Evolutionary conservation across 805 yeast genomes (phyloP).

Genomic region (Starmerella floricola): DNA sequence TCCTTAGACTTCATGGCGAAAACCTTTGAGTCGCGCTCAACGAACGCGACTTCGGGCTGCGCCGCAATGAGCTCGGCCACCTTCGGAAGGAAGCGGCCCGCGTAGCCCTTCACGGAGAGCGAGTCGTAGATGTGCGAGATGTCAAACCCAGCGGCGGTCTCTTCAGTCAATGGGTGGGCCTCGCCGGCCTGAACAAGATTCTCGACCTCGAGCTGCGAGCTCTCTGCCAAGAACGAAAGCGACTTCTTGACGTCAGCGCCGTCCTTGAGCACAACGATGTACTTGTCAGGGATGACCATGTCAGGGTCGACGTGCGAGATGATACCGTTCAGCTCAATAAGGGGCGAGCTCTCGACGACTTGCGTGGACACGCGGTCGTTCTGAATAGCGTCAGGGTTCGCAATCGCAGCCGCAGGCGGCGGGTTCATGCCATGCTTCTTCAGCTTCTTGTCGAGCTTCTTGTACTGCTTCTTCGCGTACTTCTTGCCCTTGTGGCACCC

Average conservation of each 20-base stretch:
- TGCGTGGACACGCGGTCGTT: too few species aligned
- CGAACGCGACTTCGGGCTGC: conserved; percentile 43
- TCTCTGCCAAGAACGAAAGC: conserved; percentile 45
- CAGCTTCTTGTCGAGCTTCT: conserved; percentile 1
- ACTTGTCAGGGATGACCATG: conserved; percentile 30
- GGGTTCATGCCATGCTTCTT: conserved; percentile 4
- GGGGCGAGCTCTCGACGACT: too few species aligned
- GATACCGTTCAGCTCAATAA: conserved; percentile 2
- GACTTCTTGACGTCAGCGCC: conserved; percentile 49
- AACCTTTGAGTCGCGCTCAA: conserved; percentile 51
- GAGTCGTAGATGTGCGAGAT: conserved; percentile 32
- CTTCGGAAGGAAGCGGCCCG: conserved; percentile 69
- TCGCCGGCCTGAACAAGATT: conserved; percentile 32
- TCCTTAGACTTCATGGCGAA: conserved; percentile 36
- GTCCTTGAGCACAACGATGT: conserved; percentile 75
- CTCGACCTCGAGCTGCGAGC: conserved; percentile 23
- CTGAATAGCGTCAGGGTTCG: too few species aligned
- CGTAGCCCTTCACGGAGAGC: conserved; percentile 52
- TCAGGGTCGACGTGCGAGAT: conserved; percentile 10
- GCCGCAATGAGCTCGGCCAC: conserved; percentile 62
- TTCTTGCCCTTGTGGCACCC: neutral
- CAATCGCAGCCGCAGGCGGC: neutral
- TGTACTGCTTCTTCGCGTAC: neutral
- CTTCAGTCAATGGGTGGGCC: conserved; percentile 24
- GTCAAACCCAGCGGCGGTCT: conserved; percentile 18